Base-by-base conservation (phyloP, 805 yeast genomes). In the Hagleromyces aurorensis region DNA sequence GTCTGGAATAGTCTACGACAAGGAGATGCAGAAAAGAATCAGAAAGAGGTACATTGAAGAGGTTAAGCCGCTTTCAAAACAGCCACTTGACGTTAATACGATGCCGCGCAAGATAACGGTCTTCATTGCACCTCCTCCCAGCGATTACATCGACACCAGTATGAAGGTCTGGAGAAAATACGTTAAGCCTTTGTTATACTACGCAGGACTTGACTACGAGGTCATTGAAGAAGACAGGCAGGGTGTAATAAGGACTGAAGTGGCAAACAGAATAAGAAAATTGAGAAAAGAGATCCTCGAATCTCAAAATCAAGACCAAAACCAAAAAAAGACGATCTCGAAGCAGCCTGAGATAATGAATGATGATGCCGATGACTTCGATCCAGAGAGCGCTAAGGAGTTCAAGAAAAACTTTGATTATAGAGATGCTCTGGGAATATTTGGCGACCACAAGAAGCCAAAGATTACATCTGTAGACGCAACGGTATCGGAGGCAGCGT, bases 121-220 rank as follows among this genome's bases (percentile, higher is more conserved):
- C 2, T 87, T 78, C 52, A 70, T 87, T 33, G 94, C 95, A 0
- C 98, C 98, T n/a, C 96, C 97, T 6, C 97, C 98, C 13, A 82
- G 83, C 46, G 96, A 89, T 52, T 83, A 74, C 44, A 59, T 89
- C 27, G 91, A 78, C 23, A 78, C 75, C 33, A 74, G 89, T 7
- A 50, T 81, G 56, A 71, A 69, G 37, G 70, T 82, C 31, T 84
- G 87, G 65, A 70, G 84, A 41, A 72, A 77, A 30, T 86, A 72
- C 50, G 69, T 85, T 41, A 89, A 89, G 59, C 98, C 98, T 1
- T 67, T 87, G 3, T 61, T 89, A 42, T 82, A 79, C 41, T 69
- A 94, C 3, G 79, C 84, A 6, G 94, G 94, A 4, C 59, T 87
- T 14, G 96, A 89, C 56, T 86, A 69, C 48, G 91, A 84, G 33